Conservation (phyloP, 176 grass and related monocot genomes). For the Aegilops bicornis region DNA sequence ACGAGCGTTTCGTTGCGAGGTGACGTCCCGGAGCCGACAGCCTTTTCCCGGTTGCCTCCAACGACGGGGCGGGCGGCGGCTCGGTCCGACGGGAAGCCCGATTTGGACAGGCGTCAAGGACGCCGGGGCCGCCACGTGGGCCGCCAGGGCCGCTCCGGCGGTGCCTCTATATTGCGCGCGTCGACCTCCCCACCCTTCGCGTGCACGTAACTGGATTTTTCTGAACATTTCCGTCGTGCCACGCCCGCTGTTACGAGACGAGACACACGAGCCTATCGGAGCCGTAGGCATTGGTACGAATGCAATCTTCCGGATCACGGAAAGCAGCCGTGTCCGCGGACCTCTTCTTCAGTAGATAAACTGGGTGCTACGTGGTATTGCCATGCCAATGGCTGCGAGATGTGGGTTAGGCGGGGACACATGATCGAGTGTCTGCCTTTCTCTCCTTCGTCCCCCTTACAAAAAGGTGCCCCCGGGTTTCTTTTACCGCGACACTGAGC, state of each 20-base stretch:
- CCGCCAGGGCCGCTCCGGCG: slow-evolving; percentile 9
- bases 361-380: not conserved
- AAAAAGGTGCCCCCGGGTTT: not conserved
- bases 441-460: no score
- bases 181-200: not conserved
- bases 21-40: not conserved
- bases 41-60: not conserved
- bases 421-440: not conserved
- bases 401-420: not conserved
- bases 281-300: no score
- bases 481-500: not conserved
- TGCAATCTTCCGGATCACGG: not conserved
- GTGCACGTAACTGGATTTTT: not conserved
- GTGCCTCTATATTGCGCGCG: not conserved
- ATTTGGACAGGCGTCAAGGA: not conserved
- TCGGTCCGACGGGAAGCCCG: not conserved
- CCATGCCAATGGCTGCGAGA: not conserved
- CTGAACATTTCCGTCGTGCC: not conserved
- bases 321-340: not conserved
- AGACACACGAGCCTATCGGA: not conserved
- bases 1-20: not conserved
- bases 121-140: not conserved
- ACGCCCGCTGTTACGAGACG: not conserved
- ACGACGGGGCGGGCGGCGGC: slow-evolving; percentile 2
- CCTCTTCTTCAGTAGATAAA: not conserved